phyloP scores from a whole-genome alignment of 108 stramenopile genomes.

The Pseudonitzschia pungens region DNA sequence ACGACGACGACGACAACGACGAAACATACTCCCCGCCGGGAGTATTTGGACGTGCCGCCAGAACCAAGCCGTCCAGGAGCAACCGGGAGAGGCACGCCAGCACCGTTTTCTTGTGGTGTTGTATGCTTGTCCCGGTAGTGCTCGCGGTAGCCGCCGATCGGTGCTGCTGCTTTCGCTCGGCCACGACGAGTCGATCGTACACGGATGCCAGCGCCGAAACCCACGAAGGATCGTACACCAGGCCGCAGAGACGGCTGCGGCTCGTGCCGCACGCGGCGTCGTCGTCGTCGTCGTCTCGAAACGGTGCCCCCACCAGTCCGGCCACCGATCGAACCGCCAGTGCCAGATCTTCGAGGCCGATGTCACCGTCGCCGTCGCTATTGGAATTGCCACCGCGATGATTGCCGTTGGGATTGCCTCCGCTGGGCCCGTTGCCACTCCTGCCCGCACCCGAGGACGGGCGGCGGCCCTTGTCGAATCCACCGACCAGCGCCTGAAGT shows the following conservation, averaged over 20 bases:
- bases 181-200: slow-evolving; percentile 27
- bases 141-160: background rate
- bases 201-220: slow-evolving; percentile 17
- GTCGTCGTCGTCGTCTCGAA: background rate
- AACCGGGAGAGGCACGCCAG: slow-evolving; percentile 21
- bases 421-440: too few species aligned
- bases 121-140: background rate
- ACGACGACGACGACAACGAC: too few species aligned
- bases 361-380: background rate
- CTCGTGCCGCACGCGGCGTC: background rate
- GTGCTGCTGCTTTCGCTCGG: background rate
- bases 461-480: background rate
- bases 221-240: slow-evolving; percentile 26
- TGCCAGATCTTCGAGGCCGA: background rate
- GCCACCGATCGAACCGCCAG: slow-evolving; percentile 7
- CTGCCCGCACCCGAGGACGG: too few species aligned
- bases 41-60: background rate
- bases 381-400: background rate
- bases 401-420: too few species aligned
- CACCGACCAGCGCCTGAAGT: background rate
- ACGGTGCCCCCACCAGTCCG: slow-evolving; percentile 6
- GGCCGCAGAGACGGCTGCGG: slow-evolving; percentile 18
- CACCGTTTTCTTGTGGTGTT: slow-evolving; percentile 14
- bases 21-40: too few species aligned
- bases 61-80: slow-evolving; percentile 38